Evolutionary conservation across 2,329 filamentous ascomycete genomes (phyloP).

Genomic region (Xylariomycetidae sp.): DNA sequence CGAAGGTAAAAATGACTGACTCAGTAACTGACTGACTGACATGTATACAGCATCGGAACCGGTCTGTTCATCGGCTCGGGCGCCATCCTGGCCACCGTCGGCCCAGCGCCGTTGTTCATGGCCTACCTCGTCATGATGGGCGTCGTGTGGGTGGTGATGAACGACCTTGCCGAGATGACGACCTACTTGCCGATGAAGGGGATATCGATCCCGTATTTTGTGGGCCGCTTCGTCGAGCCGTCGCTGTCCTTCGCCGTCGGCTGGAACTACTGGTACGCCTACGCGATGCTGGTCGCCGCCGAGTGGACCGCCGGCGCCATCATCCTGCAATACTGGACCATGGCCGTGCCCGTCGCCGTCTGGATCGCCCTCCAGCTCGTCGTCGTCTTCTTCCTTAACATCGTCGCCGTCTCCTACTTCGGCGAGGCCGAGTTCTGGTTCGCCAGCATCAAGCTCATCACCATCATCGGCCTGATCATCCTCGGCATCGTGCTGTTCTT

Average conservation of each 20-base stretch:
- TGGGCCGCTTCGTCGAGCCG: conserved; percentile 50
- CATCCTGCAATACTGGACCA: conserved; percentile 57
- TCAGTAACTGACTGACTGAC: no score
- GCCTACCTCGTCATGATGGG: conserved; percentile 57
- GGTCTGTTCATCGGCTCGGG: conserved; percentile 62
- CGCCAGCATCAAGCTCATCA: conserved; percentile 55
- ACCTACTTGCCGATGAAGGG: conserved; percentile 51
- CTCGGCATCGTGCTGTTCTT: conserved; percentile 52
- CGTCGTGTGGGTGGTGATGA: conserved; percentile 51
- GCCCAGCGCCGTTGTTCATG: conserved; percentile 65
- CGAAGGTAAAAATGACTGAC: no score
- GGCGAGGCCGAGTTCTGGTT: conserved; percentile 61
- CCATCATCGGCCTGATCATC: conserved; percentile 54
- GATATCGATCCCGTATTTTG: conserved; percentile 53
- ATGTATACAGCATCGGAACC: conserved; percentile 54
- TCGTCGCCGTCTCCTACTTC: conserved; percentile 52
- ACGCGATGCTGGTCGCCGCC: conserved; percentile 52
- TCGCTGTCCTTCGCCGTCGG: conserved; percentile 53
- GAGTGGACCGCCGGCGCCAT: conserved; percentile 55
- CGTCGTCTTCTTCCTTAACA: conserved; percentile 51
- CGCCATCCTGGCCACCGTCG: conserved; percentile 48
- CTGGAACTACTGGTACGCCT: conserved; percentile 61
- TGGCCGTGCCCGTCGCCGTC: conserved; percentile 45
- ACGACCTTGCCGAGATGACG: conserved; percentile 50
- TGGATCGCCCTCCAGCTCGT: conserved; percentile 57